Evolutionary conservation across 2,329 filamentous ascomycete species (phyloP).

Genomic region (Myriangium duriaei): DNA sequence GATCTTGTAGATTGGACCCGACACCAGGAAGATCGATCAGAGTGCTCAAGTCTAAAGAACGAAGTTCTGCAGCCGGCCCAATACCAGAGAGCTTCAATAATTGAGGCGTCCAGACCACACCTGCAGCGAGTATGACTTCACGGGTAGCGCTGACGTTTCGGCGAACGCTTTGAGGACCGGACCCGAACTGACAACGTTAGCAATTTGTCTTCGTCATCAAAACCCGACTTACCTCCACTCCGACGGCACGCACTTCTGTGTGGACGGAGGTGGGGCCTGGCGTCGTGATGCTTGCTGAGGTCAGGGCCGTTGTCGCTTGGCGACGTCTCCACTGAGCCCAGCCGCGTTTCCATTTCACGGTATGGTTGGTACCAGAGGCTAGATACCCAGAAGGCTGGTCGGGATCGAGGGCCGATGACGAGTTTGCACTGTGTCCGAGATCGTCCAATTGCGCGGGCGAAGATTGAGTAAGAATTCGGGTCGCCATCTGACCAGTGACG

Average conservation of each 20-base stretch:
- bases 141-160: conserved; percentile 16
- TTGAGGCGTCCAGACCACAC: conserved; percentile 20
- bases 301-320: not conserved
- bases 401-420: too few relatives aligned
- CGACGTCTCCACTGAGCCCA: not conserved
- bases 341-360: not conserved
- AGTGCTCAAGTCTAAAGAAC: conserved; percentile 33
- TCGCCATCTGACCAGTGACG: conserved; percentile 24
- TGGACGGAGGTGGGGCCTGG: too few relatives aligned
- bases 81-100: conserved; percentile 37
- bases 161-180: conserved; percentile 12
- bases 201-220: not conserved
- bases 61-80: conserved; percentile 41
- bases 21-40: conserved; percentile 48
- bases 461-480: conserved; percentile 21
- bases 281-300: too few relatives aligned
- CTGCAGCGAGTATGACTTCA: conserved; percentile 21
- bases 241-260: conserved; percentile 5
- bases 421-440: too few relatives aligned
- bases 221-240: conserved; percentile 11
- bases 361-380: not conserved
- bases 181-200: conserved; percentile 17
- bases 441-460: too few relatives aligned
- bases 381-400: not conserved
- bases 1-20: conserved; percentile 52